phyloP scores from a whole-genome alignment of 768 basidiomycete species.

The Agrocybe chaxingu region DNA sequence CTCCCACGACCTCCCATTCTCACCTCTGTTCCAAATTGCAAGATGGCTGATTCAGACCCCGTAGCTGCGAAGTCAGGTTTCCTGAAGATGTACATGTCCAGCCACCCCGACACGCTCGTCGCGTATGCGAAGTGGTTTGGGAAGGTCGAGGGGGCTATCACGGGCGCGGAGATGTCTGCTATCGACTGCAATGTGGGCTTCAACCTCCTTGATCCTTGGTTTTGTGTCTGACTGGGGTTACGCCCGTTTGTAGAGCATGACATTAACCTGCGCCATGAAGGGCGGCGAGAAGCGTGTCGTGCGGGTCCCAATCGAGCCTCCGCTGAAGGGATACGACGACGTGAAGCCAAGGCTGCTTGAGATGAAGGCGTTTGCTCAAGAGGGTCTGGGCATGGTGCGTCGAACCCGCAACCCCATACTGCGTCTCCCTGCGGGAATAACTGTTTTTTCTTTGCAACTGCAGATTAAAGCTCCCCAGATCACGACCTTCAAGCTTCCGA shows the following conservation, averaged over 20 bases:
- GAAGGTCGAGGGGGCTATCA: constrained; percentile 52
- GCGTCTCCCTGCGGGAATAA: not conserved
- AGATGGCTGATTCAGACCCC: constrained; percentile 54
- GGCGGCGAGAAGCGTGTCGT: constrained; percentile 45
- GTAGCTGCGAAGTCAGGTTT: constrained; percentile 75
- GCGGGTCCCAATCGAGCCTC: constrained; percentile 63
- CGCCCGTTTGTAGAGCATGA: constrained; percentile 55
- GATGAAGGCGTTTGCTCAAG: constrained; percentile 82
- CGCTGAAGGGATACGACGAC: constrained; percentile 71
- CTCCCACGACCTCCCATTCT: no score
- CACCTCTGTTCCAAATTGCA: no score
- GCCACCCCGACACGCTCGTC: constrained; percentile 80
- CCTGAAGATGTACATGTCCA: constrained; percentile 82
- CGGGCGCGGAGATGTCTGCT: constrained; percentile 64
- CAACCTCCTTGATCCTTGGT: not conserved
- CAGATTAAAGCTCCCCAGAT: constrained; percentile 66
- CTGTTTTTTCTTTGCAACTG: not conserved
- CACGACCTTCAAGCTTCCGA: constrained; percentile 48
- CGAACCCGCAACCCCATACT: not conserved
- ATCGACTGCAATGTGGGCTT: constrained; percentile 61
- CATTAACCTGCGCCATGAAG: constrained; percentile 58
- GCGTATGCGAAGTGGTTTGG: constrained; percentile 80
- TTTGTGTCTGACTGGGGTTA: not conserved
- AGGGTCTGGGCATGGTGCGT: constrained; percentile 75
- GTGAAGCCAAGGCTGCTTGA: constrained; percentile 76